Evolutionary conservation across 371 early-diverging fungal genomes (phyloP).

Genomic region (Mucor circinelloides): DNA sequence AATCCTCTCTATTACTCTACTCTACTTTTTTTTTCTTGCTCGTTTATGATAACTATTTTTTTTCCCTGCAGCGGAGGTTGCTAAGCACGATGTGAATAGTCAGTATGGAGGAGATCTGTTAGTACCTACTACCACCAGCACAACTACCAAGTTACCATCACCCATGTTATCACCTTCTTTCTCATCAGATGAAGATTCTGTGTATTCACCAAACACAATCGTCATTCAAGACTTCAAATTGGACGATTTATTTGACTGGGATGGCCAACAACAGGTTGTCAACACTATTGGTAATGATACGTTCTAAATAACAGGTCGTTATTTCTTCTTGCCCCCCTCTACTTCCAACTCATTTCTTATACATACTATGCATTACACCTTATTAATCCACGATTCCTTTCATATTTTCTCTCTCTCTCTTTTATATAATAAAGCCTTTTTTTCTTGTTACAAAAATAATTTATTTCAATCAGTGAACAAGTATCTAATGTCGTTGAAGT

Average conservation of each 20-base stretch:
- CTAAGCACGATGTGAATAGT: constrained; percentile 22
- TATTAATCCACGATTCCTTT: not conserved
- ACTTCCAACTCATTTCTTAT: not conserved
- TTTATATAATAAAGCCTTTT: constrained; percentile 1
- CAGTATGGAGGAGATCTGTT: constrained; percentile 8
- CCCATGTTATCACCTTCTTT: constrained; percentile 36
- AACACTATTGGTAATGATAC: constrained; percentile 2
- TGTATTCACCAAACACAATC: constrained; percentile 24
- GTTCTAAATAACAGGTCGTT: constrained; percentile 3
- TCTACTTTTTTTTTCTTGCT: not conserved
- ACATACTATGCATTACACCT: not conserved
- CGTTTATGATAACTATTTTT: constrained; percentile 5
- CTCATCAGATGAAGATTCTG: constrained; percentile 32
- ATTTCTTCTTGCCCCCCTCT: not conserved
- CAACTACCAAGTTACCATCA: constrained; percentile 14
- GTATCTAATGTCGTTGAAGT: constrained; percentile 68
- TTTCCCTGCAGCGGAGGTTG: constrained; percentile 56
- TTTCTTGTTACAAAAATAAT: not conserved
- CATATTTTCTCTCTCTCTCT: not conserved
- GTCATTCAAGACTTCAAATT: constrained; percentile 29
- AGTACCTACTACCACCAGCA: constrained; percentile 3
- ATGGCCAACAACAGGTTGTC: constrained; percentile 30
- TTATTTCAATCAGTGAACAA: constrained; percentile 11
- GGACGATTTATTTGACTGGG: constrained; percentile 48
- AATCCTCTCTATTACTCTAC: not conserved